Evolutionary conservation across 352 stramenopile species (phyloP), one percentile per base, ranked within the genome.

Genomic region (Peronospora farinosa): DNA sequence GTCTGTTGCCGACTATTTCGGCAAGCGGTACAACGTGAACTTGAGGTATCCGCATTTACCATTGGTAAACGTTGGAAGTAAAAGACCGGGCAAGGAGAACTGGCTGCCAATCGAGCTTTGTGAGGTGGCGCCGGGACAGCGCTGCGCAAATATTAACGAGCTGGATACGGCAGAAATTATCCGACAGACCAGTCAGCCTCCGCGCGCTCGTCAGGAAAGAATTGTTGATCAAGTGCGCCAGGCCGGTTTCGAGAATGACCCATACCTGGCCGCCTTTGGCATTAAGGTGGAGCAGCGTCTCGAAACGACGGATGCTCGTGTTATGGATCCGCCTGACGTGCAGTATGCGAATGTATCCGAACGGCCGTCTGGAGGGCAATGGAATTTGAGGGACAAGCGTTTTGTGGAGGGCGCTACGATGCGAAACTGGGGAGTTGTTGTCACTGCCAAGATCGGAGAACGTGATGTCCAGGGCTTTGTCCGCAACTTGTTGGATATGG

Each of bases 41-140:
- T 51, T 93, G 32, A 65, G 74, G 9, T 80, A 84, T 47, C 75
- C 82, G 25, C 59, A 78, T 12, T 44, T 95, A 23, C 84, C 84
- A 7, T 63, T 66, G 7, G 73, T 93, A 3, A 85, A 90, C 44
- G 69, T 94, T 1, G 82, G 82, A 5, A 79, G 59, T 31, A 72
- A 72, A 50, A 47, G 60, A 21, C 44, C 69, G 4, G 60, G 60
- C 7, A 67, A 65, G n/a, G 52, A 74, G 33, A 78, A 67, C 16
- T 95, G 74, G 67, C 40, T 92, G 25, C 84, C 84, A 9, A 80
- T 95, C 12, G 84, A 95, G 50, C 28, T 93, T n/a, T 95, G 84
- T 35, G 61, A 84, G 38, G 75, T 90, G 7, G 69, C 77, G 0
- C 67, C 75, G 0, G 74, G 82, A 10, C 83, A 95, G 54, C 69